Evolutionary conservation across 1,284 basidiomycete species (phyloP), one percentile per base, ranked within the genome.

Genomic region (Ganoderma sp.): DNA sequence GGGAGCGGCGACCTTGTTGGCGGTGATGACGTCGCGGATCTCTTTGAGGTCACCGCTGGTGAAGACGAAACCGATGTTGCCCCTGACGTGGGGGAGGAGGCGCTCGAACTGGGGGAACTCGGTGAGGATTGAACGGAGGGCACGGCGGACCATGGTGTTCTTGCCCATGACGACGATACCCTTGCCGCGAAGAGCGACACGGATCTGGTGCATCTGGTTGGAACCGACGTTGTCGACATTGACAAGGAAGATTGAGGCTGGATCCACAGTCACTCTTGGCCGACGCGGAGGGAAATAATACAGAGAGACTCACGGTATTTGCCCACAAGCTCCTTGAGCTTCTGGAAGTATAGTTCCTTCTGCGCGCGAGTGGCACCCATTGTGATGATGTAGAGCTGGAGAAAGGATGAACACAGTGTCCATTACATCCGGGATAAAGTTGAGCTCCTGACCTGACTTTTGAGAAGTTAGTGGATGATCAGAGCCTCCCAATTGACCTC

Each of bases 81-180:
- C 97, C 82, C 88, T 94, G 85, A 99, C 87, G 87, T 94, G 90
- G 74, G 97, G 97, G 73, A 99, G 90, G 81, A 99, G 90, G 81
- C 91, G 93, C 87, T 99, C 97, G 87, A 93, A 97, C 80, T 96
- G 91, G 72, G 98, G 97, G 86, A 85, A 89, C 79, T 99, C 97
- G 75, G 87, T 71, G 78, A 99, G 87, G 82, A 99, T 90, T 80
- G 91, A 87, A 76, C 97, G 96, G 75, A 99, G 89, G 69, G 96
- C 97, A 80, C 97, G 96, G 84, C 97, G 95, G 78, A 99, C 97
- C 98, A 99, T 99, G 81, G 98, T 99, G 92, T 99, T 99, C 88
- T 99, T 99, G 81, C 97, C 97, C 98, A 99, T 99, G 77, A 99
- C 84, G 74, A 99, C 97, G 70, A 96, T 86, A 87, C 94, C 98